Base-by-base conservation (phyloP, 2,329 filamentous ascomycete genomes). In the Aquanectria penicillioides region DNA sequence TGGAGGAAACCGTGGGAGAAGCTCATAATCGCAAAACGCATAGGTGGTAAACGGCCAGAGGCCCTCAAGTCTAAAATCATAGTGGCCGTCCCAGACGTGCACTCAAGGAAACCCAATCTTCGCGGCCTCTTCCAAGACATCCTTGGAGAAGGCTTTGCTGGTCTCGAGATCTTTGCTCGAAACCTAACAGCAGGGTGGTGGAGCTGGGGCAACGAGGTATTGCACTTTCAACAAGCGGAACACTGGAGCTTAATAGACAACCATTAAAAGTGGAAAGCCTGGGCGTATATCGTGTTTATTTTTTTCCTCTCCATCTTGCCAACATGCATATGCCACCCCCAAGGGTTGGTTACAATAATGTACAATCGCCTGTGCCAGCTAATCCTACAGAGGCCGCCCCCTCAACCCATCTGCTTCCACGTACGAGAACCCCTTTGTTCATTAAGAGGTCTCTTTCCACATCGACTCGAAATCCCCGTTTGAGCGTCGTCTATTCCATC, bases 1-100 rank as follows among this genome's bases (percentile, higher is more conserved):
- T 91, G 88, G 88, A 83, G 90, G 63, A 93, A 89, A 74, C 91
- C 92, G 0, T 94, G 91, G 82, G 92, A 95, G 74, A 81, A 89
- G 44, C 74, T 94, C 20, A 75, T 94, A 12, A 77, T 94, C 43
- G 90, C 81, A 71, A 71, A 81, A 68, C 79, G 73, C 40, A 73
- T 65, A 6, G 77, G 77, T 2, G 64, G 40, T 18, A 65, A 59
- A 13, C 71, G 61, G 5, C 68, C 64, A 1, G 63, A 60, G 15
- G 63, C 40, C 28, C 67, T 71, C 17, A 73, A 59, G 33, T 60
- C 74, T 2, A 88, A 83, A 70, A 84, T 92, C 3, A 79, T 94
- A 26, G 73, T 92, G 8, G 87, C 84, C 1, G 90, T 92, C 18
- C 89, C 91, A 1, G 91, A 94, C 71, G 66, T 92, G 4, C 92